Evolutionary conservation across 495 filamentous ascomycete species (phyloP), one percentile per base, ranked within the genome.

Genomic region (Haplographium delicatum): DNA sequence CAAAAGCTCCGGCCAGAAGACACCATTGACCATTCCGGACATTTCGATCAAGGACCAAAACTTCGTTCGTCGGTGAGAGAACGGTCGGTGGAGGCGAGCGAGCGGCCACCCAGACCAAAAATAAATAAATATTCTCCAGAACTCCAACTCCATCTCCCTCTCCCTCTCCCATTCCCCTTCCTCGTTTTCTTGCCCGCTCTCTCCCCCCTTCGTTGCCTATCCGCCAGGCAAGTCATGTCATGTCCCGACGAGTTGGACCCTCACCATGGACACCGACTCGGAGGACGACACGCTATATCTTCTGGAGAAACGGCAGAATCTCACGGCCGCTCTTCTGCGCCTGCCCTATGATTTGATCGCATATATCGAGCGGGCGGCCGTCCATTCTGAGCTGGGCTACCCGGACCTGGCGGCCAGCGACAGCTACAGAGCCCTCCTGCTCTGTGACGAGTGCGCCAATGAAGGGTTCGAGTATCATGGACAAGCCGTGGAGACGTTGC

Each of bases 351-450:
- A 89, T 58, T 71, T 89, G n/a, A 73, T 85, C 44, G 72, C 82
- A 15, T 89, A 91, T 60, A 71, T 95, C 34, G 71, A 82, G 51
- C 79, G 91, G 22, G 86, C 88, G 23, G 65, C 76, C 24, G 70
- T 82, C 24, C 82, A 96, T 65, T 72, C 83, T 31, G 65, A 82
- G 47, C 77, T 96, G 25, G 86, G 81, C 27, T 96, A 93, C 65
- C 88, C 88, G 2, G 93, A 98, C 65, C 75, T 98, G 13, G 88
- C 88, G 3, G 85, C 85, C 22, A 89, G 88, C 33, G 93, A 96
- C 66, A 87, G 89, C 1, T 97, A 98, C 64, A 83, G 86, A 34
- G 88, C 90, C 1, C 76, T 98, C 2, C 79, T 95, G 9, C 71
- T 97, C 34, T 72, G 83, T 16, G 93, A 98, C 58, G 89, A 91